These are phyloP conservation scores for Annulohypoxylon maeteangense DNA, from an alignment of 495 filamentous ascomycete genomes.

Conservation along the genomic window DNA sequence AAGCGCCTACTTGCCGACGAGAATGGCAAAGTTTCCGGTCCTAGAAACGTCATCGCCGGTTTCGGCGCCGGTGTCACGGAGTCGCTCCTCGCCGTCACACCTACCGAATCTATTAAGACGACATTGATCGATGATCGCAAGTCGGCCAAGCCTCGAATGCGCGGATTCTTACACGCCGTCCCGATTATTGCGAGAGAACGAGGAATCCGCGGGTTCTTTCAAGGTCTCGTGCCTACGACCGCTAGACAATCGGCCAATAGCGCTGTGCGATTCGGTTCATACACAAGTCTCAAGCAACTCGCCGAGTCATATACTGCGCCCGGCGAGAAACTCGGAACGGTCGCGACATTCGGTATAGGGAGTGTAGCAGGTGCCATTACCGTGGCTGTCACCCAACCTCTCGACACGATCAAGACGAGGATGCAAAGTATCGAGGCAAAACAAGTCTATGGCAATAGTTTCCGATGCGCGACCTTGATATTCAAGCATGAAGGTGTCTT, in stretches of 20 bases:
- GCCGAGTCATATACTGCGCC: slow-evolving; percentile 93
- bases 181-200: slow-evolving; percentile 87
- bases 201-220: slow-evolving; percentile 91
- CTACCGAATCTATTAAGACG: slow-evolving; percentile 98
- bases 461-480: slow-evolving; percentile 84
- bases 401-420: slow-evolving; percentile 95
- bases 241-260: slow-evolving; percentile 95
- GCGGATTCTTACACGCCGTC: slow-evolving; percentile 91
- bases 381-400: slow-evolving; percentile 88
- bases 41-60: slow-evolving; percentile 89
- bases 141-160: slow-evolving; percentile 81
- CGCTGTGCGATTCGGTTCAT: slow-evolving; percentile 87
- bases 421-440: slow-evolving; percentile 97
- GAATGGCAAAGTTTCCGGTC: slow-evolving; percentile 89
- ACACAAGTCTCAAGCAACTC: slow-evolving; percentile 88
- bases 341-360: slow-evolving; percentile 90
- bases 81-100: slow-evolving; percentile 91
- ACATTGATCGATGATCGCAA: slow-evolving; percentile 98
- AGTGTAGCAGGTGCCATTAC: slow-evolving; percentile 91
- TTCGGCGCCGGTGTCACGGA: slow-evolving; percentile 96
- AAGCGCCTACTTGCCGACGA: slow-evolving; percentile 84
- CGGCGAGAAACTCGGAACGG: slow-evolving; percentile 91
- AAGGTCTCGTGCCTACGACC: slow-evolving; percentile 95
- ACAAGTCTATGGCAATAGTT: slow-evolving; percentile 85
- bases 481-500: slow-evolving; percentile 88